Percentiles rank a stretch among this genome's conserved stretches.
These are phyloP conservation scores for Linnemannia zychae DNA, from an alignment of 192 early-diverging fungal species.

Conservation along the genomic window DNA sequence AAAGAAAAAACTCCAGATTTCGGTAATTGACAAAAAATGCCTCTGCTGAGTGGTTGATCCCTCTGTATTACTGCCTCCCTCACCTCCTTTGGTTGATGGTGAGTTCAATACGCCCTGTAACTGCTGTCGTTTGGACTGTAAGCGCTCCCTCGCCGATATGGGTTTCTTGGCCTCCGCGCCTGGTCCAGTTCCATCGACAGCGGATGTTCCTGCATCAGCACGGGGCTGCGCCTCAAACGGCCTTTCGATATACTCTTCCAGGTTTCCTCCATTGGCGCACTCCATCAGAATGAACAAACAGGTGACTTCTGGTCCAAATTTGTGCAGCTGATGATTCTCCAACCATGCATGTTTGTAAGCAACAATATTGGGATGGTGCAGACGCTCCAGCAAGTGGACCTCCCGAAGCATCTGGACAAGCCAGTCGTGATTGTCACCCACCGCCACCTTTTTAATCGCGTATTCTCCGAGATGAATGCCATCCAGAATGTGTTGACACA, in stretches of 20 bases:
- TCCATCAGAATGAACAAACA: constrained; percentile 98
- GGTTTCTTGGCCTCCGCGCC: constrained; percentile 11
- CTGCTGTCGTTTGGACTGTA: constrained; percentile 36
- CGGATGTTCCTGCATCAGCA: background rate
- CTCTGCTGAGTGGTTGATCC: constrained; percentile 7
- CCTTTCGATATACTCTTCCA: constrained; percentile 90
- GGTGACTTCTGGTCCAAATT: constrained; percentile 88
- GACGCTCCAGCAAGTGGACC: constrained; percentile 90
- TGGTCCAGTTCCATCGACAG: background rate
- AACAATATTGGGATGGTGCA: constrained; percentile 93
- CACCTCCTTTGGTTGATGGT: constrained; percentile 7
- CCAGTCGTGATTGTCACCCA: constrained; percentile 89
- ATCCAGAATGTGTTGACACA: constrained; percentile 87
- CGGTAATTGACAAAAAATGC: constrained; percentile 66
- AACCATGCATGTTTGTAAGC: constrained; percentile 98
- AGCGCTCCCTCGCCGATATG: constrained; percentile 27
- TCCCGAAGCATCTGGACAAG: constrained; percentile 93
- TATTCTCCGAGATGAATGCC: constrained; percentile 83
- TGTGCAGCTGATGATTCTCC: constrained; percentile 82
- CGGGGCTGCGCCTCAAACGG: constrained; percentile 24
- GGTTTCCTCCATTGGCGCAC: constrained; percentile 93
- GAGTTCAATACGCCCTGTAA: constrained; percentile 13
- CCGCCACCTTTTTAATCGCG: constrained; percentile 95
- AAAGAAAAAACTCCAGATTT: constrained; percentile 90
- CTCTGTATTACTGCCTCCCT: background rate